Evolutionary conservation across 2,329 filamentous ascomycete genomes (phyloP), one percentile per base, ranked within the genome.

Genomic region (Botrytis aclada): DNA sequence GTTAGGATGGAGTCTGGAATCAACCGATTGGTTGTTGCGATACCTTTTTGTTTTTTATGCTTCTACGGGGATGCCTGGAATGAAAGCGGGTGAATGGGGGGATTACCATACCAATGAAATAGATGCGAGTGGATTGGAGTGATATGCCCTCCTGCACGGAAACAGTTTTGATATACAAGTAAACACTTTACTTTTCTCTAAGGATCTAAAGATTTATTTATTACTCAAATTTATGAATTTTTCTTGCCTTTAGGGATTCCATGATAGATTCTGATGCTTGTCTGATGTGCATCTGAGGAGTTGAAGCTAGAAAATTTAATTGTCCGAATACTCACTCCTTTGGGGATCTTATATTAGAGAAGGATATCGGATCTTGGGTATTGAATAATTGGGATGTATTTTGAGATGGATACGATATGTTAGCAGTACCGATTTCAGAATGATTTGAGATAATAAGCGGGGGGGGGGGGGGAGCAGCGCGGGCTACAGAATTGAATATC

Each of bases 41-140:
- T 67, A 67, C 64, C 64, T 56, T 54, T 67, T 67, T 67, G 45
- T 54, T 63, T 67, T 66, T 67, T 67, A 37, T 29, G 7, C 16
- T 54, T 66, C 34, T 65, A 61, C 18, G 43, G 4, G 45, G 43
- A 43, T 29, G 22, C 25, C 18, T 39, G 45, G 32, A 37, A n/a
- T 47, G 63, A 8, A 10, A 51, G n/a, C n/a, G n/a, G n/a, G 9
- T 29, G 51, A 56, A 56, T 56, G n/a, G 51, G n/a, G n/a, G 6
- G n/a, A 54, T 3, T 18, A 16, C 14, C n/a, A 56, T 56, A 9
- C 14, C 18, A 14, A 45, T 54, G 41, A 20, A 47, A 47, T 65
- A 25, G 20, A 34, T 25, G 29, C 29, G 43, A 47, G 29, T 65
- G 6, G 29, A n/a, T 39, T 62, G 34, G 37, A 62, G 34, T 41